Percentiles rank a stretch among this genome's conserved stretches.
Evolutionary conservation across 129 eudicot species (phyloP).

Genomic region (Centrapalus pauciflorus): DNA sequence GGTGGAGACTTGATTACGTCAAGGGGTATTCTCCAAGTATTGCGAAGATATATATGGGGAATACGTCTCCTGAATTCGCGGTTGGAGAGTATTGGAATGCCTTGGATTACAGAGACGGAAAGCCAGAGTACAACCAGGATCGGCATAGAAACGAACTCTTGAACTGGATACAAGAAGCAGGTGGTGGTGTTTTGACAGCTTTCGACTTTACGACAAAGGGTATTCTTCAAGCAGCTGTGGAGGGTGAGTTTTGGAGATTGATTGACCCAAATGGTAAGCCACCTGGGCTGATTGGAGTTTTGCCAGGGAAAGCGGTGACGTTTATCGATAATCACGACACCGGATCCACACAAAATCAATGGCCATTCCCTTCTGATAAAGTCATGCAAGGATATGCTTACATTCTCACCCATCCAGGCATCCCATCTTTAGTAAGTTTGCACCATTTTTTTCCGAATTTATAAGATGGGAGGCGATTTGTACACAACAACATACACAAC

Average conservation of each 20-base stretch:
- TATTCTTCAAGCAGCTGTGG: slow-evolving; percentile 68
- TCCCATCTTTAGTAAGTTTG: slow-evolving; percentile 51
- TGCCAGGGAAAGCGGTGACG: slow-evolving; percentile 50
- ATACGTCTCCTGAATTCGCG: slow-evolving; percentile 52
- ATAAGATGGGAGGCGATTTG: too few species aligned
- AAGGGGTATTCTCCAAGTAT: slow-evolving; percentile 55
- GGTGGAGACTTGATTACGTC: slow-evolving; percentile 71
- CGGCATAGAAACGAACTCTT: slow-evolving; percentile 45
- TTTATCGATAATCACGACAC: slow-evolving; percentile 82
- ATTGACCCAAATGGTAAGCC: slow-evolving; percentile 60
- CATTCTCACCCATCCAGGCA: slow-evolving; percentile 83
- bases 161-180: slow-evolving; percentile 42
- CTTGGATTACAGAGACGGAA: slow-evolving; percentile 42
- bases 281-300: slow-evolving; percentile 60
- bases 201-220: slow-evolving; percentile 78
- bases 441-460: too few species aligned
- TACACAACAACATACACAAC: too few species aligned
- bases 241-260: slow-evolving; percentile 71
- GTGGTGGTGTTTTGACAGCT: slow-evolving; percentile 53
- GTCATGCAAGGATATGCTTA: slow-evolving; percentile 79
- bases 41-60: slow-evolving; percentile 53
- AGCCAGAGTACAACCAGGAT: slow-evolving; percentile 55
- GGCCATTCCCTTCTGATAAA: slow-evolving; percentile 82
- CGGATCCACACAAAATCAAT: slow-evolving; percentile 52
- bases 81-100: slow-evolving; percentile 62